Evolutionary conservation across 2,329 filamentous ascomycete genomes (phyloP).

Genomic region (Emericellopsis cladophorae): DNA sequence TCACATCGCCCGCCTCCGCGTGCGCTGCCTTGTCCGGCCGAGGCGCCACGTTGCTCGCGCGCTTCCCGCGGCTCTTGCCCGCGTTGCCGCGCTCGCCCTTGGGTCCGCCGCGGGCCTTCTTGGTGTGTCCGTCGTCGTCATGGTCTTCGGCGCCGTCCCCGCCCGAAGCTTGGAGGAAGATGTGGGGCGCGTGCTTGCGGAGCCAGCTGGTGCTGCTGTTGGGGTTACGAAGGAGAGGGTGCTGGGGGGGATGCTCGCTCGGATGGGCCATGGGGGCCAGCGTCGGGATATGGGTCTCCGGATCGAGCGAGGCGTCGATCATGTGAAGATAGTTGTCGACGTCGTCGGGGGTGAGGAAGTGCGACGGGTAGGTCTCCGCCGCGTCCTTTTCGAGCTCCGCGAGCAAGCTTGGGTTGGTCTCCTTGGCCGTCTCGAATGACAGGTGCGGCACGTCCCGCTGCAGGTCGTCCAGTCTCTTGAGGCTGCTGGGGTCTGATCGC

Average conservation of each 20-base stretch:
- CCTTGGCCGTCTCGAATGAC: constrained; percentile 39
- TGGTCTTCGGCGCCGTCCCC: constrained; percentile 24
- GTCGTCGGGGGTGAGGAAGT: constrained; percentile 57
- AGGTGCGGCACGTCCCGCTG: constrained; percentile 38
- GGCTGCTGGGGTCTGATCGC: constrained; percentile 25
- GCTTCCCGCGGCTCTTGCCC: constrained; percentile 23
- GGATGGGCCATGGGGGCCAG: constrained; percentile 36
- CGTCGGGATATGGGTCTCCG: constrained; percentile 30
- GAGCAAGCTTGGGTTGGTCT: constrained; percentile 47
- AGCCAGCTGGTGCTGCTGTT: constrained; percentile 96
- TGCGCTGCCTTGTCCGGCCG: constrained; percentile 16
- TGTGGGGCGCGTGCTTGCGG: constrained; percentile 68
- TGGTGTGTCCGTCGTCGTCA: constrained; percentile 21
- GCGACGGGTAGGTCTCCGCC: constrained; percentile 42
- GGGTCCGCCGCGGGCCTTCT: constrained; percentile 19
- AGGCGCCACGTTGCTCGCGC: constrained; percentile 12
- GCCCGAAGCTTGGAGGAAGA: constrained; percentile 64
- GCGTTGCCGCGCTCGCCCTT: constrained; percentile 22
- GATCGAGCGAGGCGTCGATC: constrained; percentile 39
- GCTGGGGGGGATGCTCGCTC: constrained; percentile 20
- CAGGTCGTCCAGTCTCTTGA: constrained; percentile 37
- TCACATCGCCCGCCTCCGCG: constrained; percentile 16
- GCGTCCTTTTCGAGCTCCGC: constrained; percentile 35
- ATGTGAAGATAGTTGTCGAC: constrained; percentile 62
- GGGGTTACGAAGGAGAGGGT: constrained; percentile 51